Percentiles rank a stretch among this genome's conserved stretches.
Conservation (phyloP, 2,329 filamentous ascomycete genomes). For the Fusarium citri region DNA sequence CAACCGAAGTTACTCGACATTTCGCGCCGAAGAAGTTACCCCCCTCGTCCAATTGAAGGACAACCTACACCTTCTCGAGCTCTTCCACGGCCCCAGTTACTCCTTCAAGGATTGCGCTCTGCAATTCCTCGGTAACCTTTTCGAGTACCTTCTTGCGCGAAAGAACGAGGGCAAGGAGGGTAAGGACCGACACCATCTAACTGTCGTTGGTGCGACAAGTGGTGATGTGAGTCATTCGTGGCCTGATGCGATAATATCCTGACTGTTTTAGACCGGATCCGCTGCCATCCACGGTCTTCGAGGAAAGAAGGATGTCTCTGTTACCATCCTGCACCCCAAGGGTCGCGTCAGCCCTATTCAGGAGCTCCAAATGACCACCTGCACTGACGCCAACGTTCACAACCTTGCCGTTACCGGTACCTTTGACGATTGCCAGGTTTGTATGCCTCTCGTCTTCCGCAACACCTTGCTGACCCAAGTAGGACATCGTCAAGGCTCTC, state of each 20-base stretch:
- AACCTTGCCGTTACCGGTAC: slow-evolving; percentile 90
- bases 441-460: not conserved
- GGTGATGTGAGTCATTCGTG: slow-evolving; percentile 64
- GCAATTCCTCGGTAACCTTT: slow-evolving; percentile 96
- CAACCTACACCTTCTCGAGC: slow-evolving; percentile 82
- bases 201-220: slow-evolving; percentile 87
- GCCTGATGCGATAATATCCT: slow-evolving; percentile 3
- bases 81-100: slow-evolving; percentile 96
- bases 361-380: slow-evolving; percentile 97
- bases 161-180: slow-evolving; percentile 69
- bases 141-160: slow-evolving; percentile 87
- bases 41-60: slow-evolving; percentile 67
- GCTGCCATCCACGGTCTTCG: slow-evolving; percentile 95
- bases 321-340: slow-evolving; percentile 94
- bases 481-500: slow-evolving; percentile 84
- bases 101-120: slow-evolving; percentile 92
- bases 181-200: slow-evolving; percentile 79
- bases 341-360: slow-evolving; percentile 92
- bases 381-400: slow-evolving; percentile 90
- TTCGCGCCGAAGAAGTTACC: slow-evolving; percentile 80
- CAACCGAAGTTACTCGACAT: slow-evolving; percentile 86
- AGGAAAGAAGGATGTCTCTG: slow-evolving; percentile 95
- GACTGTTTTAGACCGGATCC: slow-evolving; percentile 73
- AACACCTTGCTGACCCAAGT: not conserved
- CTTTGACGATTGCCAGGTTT: slow-evolving; percentile 93